Conservation (phyloP, 78 protist species). For the Planoprotostelium fungivorum region DNA sequence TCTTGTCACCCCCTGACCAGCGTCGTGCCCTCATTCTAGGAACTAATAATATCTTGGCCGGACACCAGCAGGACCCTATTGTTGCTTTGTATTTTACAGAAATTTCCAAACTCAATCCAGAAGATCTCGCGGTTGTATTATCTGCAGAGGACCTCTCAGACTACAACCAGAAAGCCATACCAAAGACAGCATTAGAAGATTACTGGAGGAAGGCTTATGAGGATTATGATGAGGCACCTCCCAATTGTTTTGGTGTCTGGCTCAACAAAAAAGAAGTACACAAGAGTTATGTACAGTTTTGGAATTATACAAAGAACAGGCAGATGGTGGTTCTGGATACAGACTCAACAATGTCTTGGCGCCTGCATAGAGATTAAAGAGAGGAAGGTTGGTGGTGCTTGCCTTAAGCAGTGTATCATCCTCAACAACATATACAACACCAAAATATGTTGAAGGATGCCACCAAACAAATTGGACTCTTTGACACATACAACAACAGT, state of each 20-base stretch:
- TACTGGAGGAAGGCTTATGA: neutral
- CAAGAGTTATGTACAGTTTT: neutral
- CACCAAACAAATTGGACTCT: neutral
- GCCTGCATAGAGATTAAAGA: conserved; percentile 1
- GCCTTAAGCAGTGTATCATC: no score
- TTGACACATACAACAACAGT: neutral
- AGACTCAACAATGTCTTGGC: conserved; percentile 1
- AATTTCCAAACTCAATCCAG: neutral
- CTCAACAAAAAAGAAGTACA: neutral
- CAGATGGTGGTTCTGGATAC: neutral
- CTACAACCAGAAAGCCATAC: neutral
- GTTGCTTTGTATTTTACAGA: neutral
- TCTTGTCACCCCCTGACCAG: neutral
- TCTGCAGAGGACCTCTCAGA: conserved; percentile 2
- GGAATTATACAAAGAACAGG: neutral
- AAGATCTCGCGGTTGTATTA: neutral
- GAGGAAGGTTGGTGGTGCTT: conserved; percentile 2
- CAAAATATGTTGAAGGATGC: neutral
- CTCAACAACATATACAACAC: neutral
- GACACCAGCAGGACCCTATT: neutral
- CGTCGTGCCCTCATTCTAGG: neutral
- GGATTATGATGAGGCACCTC: conserved; percentile 1
- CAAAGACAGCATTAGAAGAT: neutral
- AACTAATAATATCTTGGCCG: neutral
- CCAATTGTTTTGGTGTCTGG: neutral